Evolutionary conservation across 2,329 filamentous ascomycete species (phyloP).

Genomic region (Pseudogymnoascus sp.): DNA sequence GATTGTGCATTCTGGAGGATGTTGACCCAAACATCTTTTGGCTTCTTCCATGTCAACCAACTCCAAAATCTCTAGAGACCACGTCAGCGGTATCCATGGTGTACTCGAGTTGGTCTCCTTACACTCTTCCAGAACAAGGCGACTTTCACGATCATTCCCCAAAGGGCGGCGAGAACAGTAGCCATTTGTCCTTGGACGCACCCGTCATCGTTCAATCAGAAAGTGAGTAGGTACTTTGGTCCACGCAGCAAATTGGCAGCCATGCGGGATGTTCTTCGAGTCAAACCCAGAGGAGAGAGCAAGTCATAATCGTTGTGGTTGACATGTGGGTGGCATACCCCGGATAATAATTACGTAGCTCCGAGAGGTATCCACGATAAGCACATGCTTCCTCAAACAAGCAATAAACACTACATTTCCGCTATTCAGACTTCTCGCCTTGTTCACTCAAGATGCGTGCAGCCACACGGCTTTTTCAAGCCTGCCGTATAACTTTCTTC

Average conservation of each 20-base stretch:
- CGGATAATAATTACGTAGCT: slow-evolving; percentile 8
- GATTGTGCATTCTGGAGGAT: slow-evolving; percentile 57
- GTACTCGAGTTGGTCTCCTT: slow-evolving; percentile 20
- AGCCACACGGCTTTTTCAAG: slow-evolving; percentile 43
- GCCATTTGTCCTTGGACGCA: slow-evolving; percentile 19
- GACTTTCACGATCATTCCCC: slow-evolving; percentile 55
- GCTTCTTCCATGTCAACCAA: slow-evolving; percentile 61
- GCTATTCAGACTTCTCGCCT: background rate
- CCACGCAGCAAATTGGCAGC: background rate
- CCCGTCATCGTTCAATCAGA: slow-evolving; percentile 1
- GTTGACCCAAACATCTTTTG: slow-evolving; percentile 58
- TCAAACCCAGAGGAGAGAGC: background rate
- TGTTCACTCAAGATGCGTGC: slow-evolving; percentile 39
- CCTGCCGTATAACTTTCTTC: slow-evolving; percentile 66
- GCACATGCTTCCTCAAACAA: background rate
- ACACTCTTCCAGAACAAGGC: slow-evolving; percentile 57
- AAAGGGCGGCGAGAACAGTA: slow-evolving; percentile 36
- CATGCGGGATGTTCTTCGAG: background rate
- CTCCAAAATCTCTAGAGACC: slow-evolving; percentile 52
- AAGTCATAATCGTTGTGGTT: background rate
- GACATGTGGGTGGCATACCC: background rate
- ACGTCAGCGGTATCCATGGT: slow-evolving; percentile 2
- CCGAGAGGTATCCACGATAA: slow-evolving; percentile 7
- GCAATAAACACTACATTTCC: background rate
- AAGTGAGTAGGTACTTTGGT: background rate